Conservation (phyloP, 306 rosid genomes). For the Quercus dentata region DNA sequence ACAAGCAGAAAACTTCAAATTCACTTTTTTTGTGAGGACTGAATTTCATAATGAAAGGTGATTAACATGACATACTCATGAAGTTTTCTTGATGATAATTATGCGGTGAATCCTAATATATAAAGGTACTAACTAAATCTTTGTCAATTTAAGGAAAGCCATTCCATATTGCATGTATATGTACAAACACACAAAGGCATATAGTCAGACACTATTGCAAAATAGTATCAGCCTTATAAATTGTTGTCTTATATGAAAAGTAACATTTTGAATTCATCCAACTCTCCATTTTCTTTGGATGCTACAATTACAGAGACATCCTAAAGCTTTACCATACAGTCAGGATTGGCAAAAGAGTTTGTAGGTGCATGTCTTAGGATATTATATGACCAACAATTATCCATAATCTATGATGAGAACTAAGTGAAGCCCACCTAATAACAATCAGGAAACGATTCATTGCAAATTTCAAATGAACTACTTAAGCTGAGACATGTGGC, state of each 20-base stretch:
- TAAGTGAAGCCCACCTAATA: not conserved
- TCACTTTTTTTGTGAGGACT: not conserved
- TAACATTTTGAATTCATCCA: not conserved
- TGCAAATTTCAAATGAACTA: not conserved
- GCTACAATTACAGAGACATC: not conserved
- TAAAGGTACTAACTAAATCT: not conserved
- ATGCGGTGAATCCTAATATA: not conserved
- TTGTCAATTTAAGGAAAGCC: not conserved
- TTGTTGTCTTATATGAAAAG: not conserved
- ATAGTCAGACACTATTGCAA: not conserved
- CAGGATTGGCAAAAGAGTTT: not conserved
- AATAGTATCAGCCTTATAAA: not conserved
- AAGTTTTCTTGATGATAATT: not conserved
- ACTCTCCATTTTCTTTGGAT: not conserved
- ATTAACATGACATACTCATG: not conserved
- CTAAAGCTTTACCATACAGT: not conserved
- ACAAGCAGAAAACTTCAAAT: not conserved
- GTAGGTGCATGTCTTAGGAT: not conserved
- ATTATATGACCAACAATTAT: too few relatives aligned
- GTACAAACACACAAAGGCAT: not conserved
- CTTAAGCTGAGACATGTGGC: not conserved
- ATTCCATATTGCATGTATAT: not conserved
- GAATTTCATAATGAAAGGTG: not conserved
- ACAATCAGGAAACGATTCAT: not conserved
- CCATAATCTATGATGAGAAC: not conserved